Evolutionary conservation across 2,329 filamentous ascomycete species (phyloP), one percentile per base, ranked within the genome.

Genomic region (Rhexocercosporidium sp.): DNA sequence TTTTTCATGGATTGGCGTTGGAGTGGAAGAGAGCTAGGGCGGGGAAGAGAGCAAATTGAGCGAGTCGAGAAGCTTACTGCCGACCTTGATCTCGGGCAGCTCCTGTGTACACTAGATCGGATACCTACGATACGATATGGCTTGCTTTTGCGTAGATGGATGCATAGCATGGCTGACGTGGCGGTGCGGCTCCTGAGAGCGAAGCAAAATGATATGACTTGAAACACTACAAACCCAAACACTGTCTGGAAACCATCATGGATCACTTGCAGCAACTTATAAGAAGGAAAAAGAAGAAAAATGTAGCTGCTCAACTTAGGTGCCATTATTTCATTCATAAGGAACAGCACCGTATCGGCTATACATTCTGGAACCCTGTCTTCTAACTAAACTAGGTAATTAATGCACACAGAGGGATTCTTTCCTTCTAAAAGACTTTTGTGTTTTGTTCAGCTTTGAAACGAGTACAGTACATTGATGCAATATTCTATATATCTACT

Each of bases 21-120:
- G 46, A 20, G 41, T 37, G 39, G 27, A n/a, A 14, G 31, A 54
- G 34, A 59, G 59, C 29, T 39, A 20, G 54, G n/a, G 31, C 53
- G 34, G 46, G 46, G 16, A 22, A 39, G 49, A 18, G 46, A 9
- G 54, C 37, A 29, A 5, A 22, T 25, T 34, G 31, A 56, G 31
- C 8, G n/a, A 4, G 18, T 29, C 27, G 22, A 51, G 20, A 3
- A 22, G 12, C 20, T 18, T 54, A 6, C 25, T 16, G n/a, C 5
- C n/a, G 44, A 47, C 9, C 44, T n/a, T 57, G 31, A n/a, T 31
- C 34, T 31, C 37, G 67, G 68, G 54, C 53, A 62, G 46, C 60
- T 68, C 68, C 66, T 74, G 64, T 76, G 75, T 76, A 76, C 67
- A 73, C 66, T 72, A 74, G 67, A 70, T 57, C 59, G 69, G 61